Conservation (phyloP, 2,329 filamentous ascomycete genomes). For the Fusarium zealandicum region DNA sequence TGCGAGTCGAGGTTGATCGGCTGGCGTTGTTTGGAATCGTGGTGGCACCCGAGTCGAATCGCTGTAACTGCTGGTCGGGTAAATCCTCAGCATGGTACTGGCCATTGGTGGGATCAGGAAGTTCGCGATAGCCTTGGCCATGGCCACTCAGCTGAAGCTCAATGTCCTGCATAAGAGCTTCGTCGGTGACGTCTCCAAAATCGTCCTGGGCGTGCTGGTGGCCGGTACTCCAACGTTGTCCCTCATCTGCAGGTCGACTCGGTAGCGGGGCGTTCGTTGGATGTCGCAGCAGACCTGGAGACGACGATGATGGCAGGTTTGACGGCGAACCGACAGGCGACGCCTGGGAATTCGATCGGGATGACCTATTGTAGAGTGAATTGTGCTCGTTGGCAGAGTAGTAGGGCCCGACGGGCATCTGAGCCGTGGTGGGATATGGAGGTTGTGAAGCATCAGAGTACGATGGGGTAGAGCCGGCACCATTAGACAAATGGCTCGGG, state of each 20-base stretch:
- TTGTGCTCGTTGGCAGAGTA: constrained; percentile 57
- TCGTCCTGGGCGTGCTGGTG: constrained; percentile 44
- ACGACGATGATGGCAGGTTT: constrained; percentile 47
- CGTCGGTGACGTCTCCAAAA: constrained; percentile 51
- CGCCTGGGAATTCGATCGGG: constrained; percentile 58
- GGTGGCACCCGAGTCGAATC: constrained; percentile 60
- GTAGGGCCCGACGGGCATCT: constrained; percentile 61
- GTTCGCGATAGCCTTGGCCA: constrained; percentile 46
- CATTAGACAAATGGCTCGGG: constrained; percentile 50
- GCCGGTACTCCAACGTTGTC: constrained; percentile 53
- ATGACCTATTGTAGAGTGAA: constrained; percentile 53
- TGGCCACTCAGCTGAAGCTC: constrained; percentile 59
- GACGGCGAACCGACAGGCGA: constrained; percentile 58
- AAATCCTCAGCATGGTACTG: constrained; percentile 55
- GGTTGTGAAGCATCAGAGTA: constrained; percentile 49
- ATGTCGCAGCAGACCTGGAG: constrained; percentile 60
- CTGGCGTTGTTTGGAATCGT: constrained; percentile 46
- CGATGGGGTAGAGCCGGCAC: constrained; percentile 48
- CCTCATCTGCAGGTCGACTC: constrained; percentile 58
- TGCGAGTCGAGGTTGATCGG: constrained; percentile 33
- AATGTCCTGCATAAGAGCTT: constrained; percentile 65
- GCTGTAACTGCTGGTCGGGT: constrained; percentile 51
- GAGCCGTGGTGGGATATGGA: constrained; percentile 60
- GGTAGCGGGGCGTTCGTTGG: constrained; percentile 67
- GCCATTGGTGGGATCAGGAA: constrained; percentile 54